Conservation (phyloP, 768 basidiomycete species). For the Tephrocybe sp. region DNA sequence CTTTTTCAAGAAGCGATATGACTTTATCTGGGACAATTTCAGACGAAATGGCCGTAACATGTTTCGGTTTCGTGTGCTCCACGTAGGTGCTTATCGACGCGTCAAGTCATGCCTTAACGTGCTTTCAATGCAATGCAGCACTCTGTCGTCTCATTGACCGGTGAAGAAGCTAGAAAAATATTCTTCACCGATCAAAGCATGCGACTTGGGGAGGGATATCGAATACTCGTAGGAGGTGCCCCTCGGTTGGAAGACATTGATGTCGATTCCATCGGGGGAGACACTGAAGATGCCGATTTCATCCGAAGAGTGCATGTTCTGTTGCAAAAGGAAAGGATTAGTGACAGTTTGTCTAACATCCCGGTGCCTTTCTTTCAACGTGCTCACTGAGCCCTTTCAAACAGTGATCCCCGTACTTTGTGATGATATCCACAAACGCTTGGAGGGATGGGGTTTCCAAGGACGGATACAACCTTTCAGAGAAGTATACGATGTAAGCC, state of each 20-base stretch:
- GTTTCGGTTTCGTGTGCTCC: slow-evolving; percentile 28
- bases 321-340: slow-evolving; percentile 8
- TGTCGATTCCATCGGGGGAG: not conserved
- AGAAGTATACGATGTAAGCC: slow-evolving; percentile 14
- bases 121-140: not conserved
- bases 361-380: not conserved
- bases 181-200: not conserved
- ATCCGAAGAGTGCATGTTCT: slow-evolving; percentile 1
- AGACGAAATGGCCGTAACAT: slow-evolving; percentile 15
- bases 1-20: slow-evolving; percentile 31
- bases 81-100: slow-evolving; percentile 19
- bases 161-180: not conserved
- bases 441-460: slow-evolving; percentile 9
- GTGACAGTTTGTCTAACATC: slow-evolving; percentile 5
- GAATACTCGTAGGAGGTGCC: not conserved
- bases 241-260: not conserved
- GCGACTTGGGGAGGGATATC: not conserved
- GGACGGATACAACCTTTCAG: slow-evolving; percentile 13
- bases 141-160: not conserved
- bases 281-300: not conserved
- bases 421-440: slow-evolving; percentile 12
- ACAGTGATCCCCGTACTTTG: slow-evolving; percentile 13
- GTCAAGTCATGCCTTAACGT: not conserved
- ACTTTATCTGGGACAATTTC: slow-evolving; percentile 27
- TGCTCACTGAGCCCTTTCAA: not conserved